phyloP scores from a whole-genome alignment of 495 filamentous ascomycete genomes.

The Corynascus novoguineensis region DNA sequence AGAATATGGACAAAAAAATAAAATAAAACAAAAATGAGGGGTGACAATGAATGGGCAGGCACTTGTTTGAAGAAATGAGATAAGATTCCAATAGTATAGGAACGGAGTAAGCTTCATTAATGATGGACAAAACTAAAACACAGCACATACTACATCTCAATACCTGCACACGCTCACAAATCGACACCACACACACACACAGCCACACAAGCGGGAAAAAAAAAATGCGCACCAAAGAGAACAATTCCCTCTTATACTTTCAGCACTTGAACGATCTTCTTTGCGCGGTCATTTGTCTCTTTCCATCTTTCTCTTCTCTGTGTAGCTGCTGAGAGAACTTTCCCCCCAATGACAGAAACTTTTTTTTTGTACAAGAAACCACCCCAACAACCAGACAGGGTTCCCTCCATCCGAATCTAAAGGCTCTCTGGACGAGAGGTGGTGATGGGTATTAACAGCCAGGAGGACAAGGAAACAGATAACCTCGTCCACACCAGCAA shows the following conservation, averaged over 20 bases:
- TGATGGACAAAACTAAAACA: too few species aligned
- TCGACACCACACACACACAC: not conserved
- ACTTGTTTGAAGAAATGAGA: too few species aligned
- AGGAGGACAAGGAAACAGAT: not conserved
- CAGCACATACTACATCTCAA: not conserved
- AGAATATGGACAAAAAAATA: too few species aligned
- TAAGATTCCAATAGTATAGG: too few species aligned
- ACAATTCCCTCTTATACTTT: not conserved
- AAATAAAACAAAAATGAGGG: too few species aligned
- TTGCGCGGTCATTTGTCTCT: not conserved
- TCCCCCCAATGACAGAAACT: not conserved
- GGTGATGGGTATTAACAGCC: not conserved
- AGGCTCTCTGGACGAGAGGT: not conserved
- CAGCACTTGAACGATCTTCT: not conserved
- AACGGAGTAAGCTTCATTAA: too few species aligned
- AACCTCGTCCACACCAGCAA: not conserved
- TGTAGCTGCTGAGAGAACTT: not conserved
- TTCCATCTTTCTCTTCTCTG: not conserved
- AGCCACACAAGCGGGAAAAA: not conserved
- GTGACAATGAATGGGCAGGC: too few species aligned
- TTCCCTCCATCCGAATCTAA: not conserved
- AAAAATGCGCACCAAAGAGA: not conserved
- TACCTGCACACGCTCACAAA: not conserved
- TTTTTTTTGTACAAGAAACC: slow-evolving; percentile 3
- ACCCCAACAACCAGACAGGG: not conserved